These are phyloP conservation scores for Mortierella polycephala DNA, from an alignment of 371 early-diverging fungal genomes.

Conservation along the genomic window DNA sequence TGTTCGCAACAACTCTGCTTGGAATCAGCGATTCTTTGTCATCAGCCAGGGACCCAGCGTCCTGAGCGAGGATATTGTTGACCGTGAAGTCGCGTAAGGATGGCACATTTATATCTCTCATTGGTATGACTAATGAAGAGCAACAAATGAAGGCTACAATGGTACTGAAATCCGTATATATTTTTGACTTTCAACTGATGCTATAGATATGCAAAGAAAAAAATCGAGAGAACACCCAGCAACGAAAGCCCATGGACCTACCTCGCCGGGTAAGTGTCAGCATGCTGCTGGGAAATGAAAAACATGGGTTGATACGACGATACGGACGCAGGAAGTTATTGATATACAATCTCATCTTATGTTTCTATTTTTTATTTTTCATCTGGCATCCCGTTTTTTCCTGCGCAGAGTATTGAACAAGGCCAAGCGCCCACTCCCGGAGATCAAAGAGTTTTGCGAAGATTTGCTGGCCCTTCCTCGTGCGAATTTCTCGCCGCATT, in stretches of 20 bases:
- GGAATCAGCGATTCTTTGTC: slow-evolving; percentile 94
- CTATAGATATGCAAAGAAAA: slow-evolving; percentile 69
- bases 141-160: too few species aligned
- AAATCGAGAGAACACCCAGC: slow-evolving; percentile 82
- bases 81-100: slow-evolving; percentile 73
- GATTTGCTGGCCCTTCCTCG: slow-evolving; percentile 48
- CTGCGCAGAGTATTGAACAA: slow-evolving; percentile 59
- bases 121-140: not conserved
- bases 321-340: too few species aligned
- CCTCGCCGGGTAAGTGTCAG: slow-evolving; percentile 66
- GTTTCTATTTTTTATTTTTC: not conserved
- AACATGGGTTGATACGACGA: too few species aligned
- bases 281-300: too few species aligned
- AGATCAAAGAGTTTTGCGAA: slow-evolving; percentile 61
- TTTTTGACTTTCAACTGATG: slow-evolving; percentile 6
- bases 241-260: slow-evolving; percentile 95
- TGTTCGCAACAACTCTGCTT: slow-evolving; percentile 96
- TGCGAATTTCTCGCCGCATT: slow-evolving; percentile 65
- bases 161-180: not conserved
- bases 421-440: slow-evolving; percentile 51
- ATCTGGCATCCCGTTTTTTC: not conserved
- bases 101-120: not conserved
- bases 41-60: slow-evolving; percentile 62
- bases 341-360: not conserved
- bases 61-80: slow-evolving; percentile 56